Percentiles rank a stretch among this genome's conserved stretches.
Conservation (phyloP, 2,329 filamentous ascomycete species). For the Cladosporium sp. region DNA sequence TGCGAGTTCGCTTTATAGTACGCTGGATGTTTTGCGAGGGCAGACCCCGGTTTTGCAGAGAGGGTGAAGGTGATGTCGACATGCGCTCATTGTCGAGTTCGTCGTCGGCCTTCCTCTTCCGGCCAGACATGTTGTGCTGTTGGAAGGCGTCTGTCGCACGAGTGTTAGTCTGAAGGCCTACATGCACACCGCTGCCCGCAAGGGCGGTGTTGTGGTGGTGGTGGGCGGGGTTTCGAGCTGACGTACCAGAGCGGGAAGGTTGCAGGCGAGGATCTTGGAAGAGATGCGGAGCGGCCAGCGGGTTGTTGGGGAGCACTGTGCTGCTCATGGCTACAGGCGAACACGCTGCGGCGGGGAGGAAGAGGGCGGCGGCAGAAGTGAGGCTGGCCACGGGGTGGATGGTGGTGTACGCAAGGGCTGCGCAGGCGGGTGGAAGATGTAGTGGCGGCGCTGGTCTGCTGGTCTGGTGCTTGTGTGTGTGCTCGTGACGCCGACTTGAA, state of each 20-base stretch:
- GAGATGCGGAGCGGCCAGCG: conserved; percentile 58
- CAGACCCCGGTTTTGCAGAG: conserved; percentile 65
- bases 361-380: not conserved
- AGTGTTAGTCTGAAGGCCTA: conserved; percentile 23
- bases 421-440: not conserved
- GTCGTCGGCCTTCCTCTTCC: conserved; percentile 86
- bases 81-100: conserved; percentile 69
- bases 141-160: conserved; percentile 32
- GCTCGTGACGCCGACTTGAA: not conserved
- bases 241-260: conserved; percentile 56
- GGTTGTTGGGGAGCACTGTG: conserved; percentile 56
- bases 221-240: conserved; percentile 22
- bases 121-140: conserved; percentile 43
- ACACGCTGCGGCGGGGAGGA: not conserved
- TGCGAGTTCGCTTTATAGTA: conserved; percentile 63
- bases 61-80: conserved; percentile 87
- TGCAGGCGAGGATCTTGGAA: conserved; percentile 58
- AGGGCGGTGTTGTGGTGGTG: conserved; percentile 29
- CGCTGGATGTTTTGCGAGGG: conserved; percentile 48
- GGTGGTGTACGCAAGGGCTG: not conserved
- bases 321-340: conserved; percentile 53
- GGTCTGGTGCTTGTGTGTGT: not conserved
- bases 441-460: not conserved
- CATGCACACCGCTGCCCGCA: conserved; percentile 30
- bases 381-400: not conserved